Conservation (phyloP, 169 alveolate species). For the Cryptosporidium tyzzeri region DNA sequence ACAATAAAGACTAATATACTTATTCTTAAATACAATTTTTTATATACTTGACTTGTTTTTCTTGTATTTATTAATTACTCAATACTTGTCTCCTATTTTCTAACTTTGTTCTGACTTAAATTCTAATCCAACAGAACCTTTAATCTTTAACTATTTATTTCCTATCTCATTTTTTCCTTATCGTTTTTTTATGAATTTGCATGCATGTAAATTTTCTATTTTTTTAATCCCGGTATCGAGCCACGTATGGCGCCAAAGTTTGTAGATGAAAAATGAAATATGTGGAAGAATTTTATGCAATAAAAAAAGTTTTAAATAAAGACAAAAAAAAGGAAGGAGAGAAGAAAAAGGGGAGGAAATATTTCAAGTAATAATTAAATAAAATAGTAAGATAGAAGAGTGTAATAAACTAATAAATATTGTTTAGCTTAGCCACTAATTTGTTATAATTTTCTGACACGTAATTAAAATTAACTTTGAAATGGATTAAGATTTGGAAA, state of each 20-base stretch:
- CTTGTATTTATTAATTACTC: not conserved
- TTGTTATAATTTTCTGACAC: not conserved
- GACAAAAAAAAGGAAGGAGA: not conserved
- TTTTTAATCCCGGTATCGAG: conserved; percentile 51
- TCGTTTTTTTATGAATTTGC: not conserved
- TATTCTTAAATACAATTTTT: not conserved
- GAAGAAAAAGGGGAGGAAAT: not conserved
- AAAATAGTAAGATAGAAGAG: no score
- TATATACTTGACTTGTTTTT: not conserved
- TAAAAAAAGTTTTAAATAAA: not conserved
- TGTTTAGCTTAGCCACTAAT: no score
- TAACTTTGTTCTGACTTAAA: not conserved
- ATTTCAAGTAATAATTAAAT: not conserved
- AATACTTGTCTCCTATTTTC: not conserved
- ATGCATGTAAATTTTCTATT: not conserved
- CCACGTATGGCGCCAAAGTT: conserved; percentile 29
- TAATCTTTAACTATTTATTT: not conserved
- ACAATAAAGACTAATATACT: not conserved
- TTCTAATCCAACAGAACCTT: not conserved
- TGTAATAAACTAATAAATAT: no score
- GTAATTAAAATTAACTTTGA: not conserved
- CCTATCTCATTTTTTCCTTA: not conserved
- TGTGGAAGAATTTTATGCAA: not conserved
- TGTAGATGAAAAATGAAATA: conserved; percentile 4
- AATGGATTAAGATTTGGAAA: not conserved